Conservation (phyloP, 495 filamentous ascomycete genomes). For the Penicillium antarcticum region DNA sequence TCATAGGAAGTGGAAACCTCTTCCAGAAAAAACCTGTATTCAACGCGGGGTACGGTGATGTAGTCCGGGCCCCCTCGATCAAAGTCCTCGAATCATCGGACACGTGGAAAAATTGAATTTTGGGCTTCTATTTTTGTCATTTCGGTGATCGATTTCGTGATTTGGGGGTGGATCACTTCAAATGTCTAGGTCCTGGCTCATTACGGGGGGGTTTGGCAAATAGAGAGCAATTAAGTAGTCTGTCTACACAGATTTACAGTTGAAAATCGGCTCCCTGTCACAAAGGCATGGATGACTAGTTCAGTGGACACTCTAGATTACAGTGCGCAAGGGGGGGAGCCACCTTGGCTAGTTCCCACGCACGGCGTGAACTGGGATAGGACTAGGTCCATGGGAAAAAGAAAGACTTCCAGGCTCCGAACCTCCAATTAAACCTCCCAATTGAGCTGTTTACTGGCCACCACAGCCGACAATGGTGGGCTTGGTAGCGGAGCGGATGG, state of each 20-base stretch:
- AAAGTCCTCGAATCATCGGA: background rate
- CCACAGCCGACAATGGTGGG: constrained; percentile 65
- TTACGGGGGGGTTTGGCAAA: background rate
- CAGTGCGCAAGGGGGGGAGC: constrained; percentile 16
- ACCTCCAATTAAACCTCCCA: constrained; percentile 4
- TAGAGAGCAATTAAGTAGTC: too few species aligned
- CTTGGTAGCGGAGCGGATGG: constrained; percentile 59
- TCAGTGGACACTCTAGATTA: constrained; percentile 27
- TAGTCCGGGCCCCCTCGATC: background rate
- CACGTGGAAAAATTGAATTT: background rate
- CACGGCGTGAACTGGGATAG: background rate
- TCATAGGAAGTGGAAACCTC: background rate
- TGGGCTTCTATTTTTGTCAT: background rate
- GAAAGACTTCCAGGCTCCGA: constrained; percentile 14
- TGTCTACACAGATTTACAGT: background rate
- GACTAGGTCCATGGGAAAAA: constrained; percentile 11
- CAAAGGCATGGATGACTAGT: constrained; percentile 20
- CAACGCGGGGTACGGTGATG: background rate
- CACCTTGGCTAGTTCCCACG: constrained; percentile 10
- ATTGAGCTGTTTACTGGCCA: constrained; percentile 41
- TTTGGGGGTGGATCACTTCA: background rate
- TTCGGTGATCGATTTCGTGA: background rate
- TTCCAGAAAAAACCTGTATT: background rate
- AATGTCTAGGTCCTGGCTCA: background rate
- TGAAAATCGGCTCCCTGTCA: constrained; percentile 4